phyloP scores from a whole-genome alignment of 208 protist species.

The Endotrypanum monterogeii region DNA sequence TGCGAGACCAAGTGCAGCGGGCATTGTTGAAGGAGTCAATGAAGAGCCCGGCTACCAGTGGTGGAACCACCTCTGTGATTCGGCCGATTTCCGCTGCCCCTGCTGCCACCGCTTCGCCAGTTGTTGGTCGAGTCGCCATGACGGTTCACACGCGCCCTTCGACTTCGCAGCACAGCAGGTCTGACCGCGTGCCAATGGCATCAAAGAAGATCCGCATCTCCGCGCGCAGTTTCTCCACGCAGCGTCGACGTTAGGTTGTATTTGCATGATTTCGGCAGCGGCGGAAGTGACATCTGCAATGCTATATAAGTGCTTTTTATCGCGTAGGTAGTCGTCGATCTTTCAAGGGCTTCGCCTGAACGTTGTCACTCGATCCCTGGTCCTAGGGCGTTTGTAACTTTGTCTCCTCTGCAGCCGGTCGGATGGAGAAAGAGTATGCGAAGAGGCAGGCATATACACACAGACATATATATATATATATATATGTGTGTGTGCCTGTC shows the following conservation, averaged over 20 bases:
- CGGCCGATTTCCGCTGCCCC: neutral
- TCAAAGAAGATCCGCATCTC: constrained; percentile 29
- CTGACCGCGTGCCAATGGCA: constrained; percentile 10
- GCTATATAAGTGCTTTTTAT: neutral
- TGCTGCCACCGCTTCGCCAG: constrained; percentile 8
- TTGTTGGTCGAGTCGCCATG: constrained; percentile 1
- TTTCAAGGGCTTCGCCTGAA: neutral
- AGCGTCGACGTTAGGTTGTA: constrained; percentile 14
- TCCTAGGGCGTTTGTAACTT: neutral
- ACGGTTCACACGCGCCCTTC: constrained; percentile 5
- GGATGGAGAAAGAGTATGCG: neutral
- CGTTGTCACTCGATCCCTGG: neutral
- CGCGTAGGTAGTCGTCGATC: neutral
- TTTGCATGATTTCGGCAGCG: no score
- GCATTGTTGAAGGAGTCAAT: constrained; percentile 43
- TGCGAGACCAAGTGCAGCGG: constrained; percentile 77
- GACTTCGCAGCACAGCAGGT: neutral
- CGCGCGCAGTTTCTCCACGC: constrained; percentile 15
- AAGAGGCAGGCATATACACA: neutral
- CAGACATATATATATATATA: neutral
- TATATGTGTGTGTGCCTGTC: no score
- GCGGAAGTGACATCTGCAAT: neutral
- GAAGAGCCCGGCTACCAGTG: constrained; percentile 4
- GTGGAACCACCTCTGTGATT: constrained; percentile 19
- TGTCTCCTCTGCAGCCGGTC: neutral